phyloP scores from a whole-genome alignment of 2,329 filamentous ascomycete species.

The Diplodia mutila region DNA sequence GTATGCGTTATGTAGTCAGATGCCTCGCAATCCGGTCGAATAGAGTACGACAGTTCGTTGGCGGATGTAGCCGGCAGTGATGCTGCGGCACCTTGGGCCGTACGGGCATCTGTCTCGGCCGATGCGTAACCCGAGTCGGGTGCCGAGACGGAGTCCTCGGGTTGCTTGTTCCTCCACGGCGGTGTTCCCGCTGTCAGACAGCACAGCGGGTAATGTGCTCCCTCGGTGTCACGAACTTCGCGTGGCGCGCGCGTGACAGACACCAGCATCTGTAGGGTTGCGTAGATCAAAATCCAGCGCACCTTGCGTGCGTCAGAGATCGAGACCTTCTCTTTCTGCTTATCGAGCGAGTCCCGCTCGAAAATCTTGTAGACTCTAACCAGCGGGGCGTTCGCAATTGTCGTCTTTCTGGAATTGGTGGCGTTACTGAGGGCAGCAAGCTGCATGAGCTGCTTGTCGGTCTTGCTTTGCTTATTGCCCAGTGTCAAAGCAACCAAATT shows the following conservation, averaged over 20 bases:
- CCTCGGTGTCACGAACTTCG: slow-evolving; percentile 62
- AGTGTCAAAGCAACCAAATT: slow-evolving; percentile 42
- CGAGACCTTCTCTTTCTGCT: slow-evolving; percentile 60
- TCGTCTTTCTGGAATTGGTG: slow-evolving; percentile 48
- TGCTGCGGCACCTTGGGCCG: background rate
- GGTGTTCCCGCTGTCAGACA: slow-evolving; percentile 49
- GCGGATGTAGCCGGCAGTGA: background rate
- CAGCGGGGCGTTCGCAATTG: slow-evolving; percentile 52
- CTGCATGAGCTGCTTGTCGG: slow-evolving; percentile 43
- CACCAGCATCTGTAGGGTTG: slow-evolving; percentile 71
- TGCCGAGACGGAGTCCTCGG: slow-evolving; percentile 4
- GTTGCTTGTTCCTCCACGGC: slow-evolving; percentile 37
- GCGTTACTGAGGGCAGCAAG: slow-evolving; percentile 47
- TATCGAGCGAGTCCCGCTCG: slow-evolving; percentile 60
- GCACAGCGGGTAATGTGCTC: slow-evolving; percentile 63
- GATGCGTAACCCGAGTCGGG: slow-evolving; percentile 24
- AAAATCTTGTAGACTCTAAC: slow-evolving; percentile 72
- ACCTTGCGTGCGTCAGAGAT: slow-evolving; percentile 73
- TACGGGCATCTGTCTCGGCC: slow-evolving; percentile 8
- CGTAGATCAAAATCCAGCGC: slow-evolving; percentile 77
- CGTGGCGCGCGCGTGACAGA: slow-evolving; percentile 64
- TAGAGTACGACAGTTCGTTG: background rate
- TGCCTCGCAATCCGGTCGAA: slow-evolving; percentile 48
- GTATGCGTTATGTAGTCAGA: slow-evolving; percentile 44
- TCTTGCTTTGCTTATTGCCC: slow-evolving; percentile 42